phyloP scores from a whole-genome alignment of 768 basidiomycete species.

The Solioccasus polychromus region DNA sequence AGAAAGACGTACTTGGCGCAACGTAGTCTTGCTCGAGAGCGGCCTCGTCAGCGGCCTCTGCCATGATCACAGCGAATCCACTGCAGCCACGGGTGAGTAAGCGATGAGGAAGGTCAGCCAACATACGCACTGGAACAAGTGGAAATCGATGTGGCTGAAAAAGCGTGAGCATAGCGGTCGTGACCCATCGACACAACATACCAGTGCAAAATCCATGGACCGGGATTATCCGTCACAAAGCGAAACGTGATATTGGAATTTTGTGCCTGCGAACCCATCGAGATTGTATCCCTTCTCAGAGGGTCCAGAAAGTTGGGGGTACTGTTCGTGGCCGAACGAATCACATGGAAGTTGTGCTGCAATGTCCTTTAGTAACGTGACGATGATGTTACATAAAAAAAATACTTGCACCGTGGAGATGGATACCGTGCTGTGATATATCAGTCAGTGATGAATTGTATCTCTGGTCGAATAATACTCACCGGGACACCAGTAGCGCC shows the following conservation, averaged over 20 bases:
- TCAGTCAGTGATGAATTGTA: neutral
- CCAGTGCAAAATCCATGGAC: constrained; percentile 55
- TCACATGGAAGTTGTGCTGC: constrained; percentile 40
- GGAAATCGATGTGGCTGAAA: constrained; percentile 31
- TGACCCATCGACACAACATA: too few species aligned
- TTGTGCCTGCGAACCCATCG: constrained; percentile 33
- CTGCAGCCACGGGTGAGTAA: constrained; percentile 10
- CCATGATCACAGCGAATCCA: constrained; percentile 32
- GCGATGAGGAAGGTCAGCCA: neutral
- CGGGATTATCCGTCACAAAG: constrained; percentile 65
- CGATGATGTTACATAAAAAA: neutral
- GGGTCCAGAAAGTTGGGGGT: constrained; percentile 38
- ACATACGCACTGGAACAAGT: constrained; percentile 23
- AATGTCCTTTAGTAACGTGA: neutral
- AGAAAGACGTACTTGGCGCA: constrained; percentile 22
- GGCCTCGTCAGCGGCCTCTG: constrained; percentile 22
- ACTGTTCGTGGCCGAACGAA: constrained; percentile 31
- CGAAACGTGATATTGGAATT: constrained; percentile 49
- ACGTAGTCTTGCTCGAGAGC: constrained; percentile 16
- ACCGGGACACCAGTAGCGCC: constrained; percentile 37
- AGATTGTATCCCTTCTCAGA: constrained; percentile 33
- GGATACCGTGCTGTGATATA: constrained; percentile 34
- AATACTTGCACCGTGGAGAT: constrained; percentile 38
- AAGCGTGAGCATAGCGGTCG: too few species aligned
- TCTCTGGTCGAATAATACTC: constrained; percentile 16